Conservation (phyloP, 2,329 filamentous ascomycete species). For the Scortechinia acanthostroma region DNA sequence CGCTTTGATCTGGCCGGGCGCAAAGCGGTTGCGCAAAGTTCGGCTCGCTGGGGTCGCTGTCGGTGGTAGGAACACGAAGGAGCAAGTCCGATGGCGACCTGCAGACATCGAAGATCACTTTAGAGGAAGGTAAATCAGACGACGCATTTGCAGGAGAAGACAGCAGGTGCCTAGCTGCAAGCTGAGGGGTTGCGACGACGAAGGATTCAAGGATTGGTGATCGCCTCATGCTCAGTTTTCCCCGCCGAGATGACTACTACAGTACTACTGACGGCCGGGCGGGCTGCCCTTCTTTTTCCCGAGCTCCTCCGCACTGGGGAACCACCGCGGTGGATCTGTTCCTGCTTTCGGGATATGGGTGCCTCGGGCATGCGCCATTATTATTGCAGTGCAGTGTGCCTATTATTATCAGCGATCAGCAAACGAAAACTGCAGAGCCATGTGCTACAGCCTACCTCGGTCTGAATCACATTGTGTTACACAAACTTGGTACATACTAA, state of each 20-base stretch:
- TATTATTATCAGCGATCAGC: no score
- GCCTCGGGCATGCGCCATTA: no score
- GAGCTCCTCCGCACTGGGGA: background rate
- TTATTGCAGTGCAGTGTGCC: no score
- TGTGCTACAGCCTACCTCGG: no score
- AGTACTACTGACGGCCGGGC: slow-evolving; percentile 1
- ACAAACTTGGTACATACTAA: no score
- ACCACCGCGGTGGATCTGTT: background rate
- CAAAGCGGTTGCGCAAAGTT: slow-evolving; percentile 1
- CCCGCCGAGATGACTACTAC: slow-evolving; percentile 5
- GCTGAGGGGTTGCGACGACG: background rate
- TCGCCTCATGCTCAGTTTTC: background rate
- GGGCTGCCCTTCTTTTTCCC: no score
- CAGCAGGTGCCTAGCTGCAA: background rate
- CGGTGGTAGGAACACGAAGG: background rate
- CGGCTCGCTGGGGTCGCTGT: slow-evolving; percentile 4
- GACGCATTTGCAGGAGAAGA: no score
- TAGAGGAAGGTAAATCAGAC: background rate
- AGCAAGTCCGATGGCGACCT: background rate
- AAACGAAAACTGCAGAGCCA: no score
- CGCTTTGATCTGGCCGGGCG: background rate
- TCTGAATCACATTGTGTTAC: slow-evolving; percentile 6
- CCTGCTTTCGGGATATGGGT: background rate
- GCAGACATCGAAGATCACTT: background rate
- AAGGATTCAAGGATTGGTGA: background rate